Conservation (phyloP, 345 rosid species). For the Microcos paniculata region DNA sequence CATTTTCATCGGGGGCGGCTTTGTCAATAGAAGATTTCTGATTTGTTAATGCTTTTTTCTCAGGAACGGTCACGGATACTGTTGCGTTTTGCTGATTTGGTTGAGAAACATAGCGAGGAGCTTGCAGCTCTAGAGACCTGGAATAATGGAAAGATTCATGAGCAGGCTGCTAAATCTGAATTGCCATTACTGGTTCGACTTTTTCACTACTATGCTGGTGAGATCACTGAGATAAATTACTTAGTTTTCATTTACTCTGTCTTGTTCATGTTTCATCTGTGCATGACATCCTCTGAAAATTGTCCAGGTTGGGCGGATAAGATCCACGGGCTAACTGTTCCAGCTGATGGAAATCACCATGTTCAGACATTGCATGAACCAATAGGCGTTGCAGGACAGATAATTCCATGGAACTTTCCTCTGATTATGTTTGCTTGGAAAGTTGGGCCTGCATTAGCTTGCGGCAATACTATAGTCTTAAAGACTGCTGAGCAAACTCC, state of each 20-base stretch:
- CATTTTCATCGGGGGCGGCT: not conserved
- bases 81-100: constrained; percentile 77
- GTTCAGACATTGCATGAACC: constrained; percentile 51
- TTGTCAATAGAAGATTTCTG: not conserved
- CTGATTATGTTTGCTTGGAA: constrained; percentile 51
- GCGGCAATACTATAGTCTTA: constrained; percentile 50
- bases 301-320: constrained; percentile 53
- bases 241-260: not conserved
- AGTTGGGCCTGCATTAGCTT: constrained; percentile 50
- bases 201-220: constrained; percentile 49
- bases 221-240: not conserved
- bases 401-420: constrained; percentile 61
- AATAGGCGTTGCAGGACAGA: constrained; percentile 56
- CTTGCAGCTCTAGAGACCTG: constrained; percentile 89
- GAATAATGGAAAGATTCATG: constrained; percentile 89
- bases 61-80: constrained; percentile 83
- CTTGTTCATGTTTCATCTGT: not conserved
- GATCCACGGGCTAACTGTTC: constrained; percentile 47
- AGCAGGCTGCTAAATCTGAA: constrained; percentile 61
- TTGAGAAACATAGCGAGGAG: constrained; percentile 84
- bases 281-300: not conserved
- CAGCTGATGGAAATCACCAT: constrained; percentile 48
- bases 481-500: constrained; percentile 59
- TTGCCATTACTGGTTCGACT: constrained; percentile 71
- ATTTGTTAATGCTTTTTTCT: constrained; percentile 16